Conservation (phyloP, 176 grass and related monocot species). For the Oryza glumipatula region DNA sequence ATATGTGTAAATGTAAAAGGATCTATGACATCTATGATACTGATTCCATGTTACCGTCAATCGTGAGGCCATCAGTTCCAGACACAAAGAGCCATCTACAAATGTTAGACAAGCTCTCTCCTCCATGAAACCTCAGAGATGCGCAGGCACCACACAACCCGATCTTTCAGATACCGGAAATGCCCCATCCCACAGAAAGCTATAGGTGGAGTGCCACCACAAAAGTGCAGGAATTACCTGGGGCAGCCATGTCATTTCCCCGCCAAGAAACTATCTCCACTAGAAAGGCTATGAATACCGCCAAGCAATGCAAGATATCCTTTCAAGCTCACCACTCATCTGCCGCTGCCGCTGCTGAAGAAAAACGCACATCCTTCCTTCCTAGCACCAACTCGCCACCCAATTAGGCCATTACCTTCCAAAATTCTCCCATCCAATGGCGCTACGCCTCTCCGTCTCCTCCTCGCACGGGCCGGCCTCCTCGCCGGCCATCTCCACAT, state of each 20-base stretch:
- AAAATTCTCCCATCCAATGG: constrained; percentile 62
- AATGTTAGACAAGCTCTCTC: background rate
- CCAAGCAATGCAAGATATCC: constrained; percentile 38
- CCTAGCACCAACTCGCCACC: constrained; percentile 8
- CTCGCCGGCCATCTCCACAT: constrained; percentile 60
- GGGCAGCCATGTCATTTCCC: constrained; percentile 38
- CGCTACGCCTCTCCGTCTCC: constrained; percentile 66
- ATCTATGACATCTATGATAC: constrained; percentile 32
- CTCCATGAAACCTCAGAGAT: background rate
- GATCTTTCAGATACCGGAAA: background rate
- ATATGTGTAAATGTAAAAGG: background rate
- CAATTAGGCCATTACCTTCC: constrained; percentile 15
- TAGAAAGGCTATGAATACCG: constrained; percentile 31
- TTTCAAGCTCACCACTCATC: constrained; percentile 48
- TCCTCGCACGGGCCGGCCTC: constrained; percentile 55
- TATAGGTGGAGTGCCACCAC: constrained; percentile 15
- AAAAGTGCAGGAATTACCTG: background rate
- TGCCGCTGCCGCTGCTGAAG: background rate
- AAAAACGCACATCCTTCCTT: constrained; percentile 1
- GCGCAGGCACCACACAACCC: constrained; percentile 32
- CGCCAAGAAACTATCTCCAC: background rate
- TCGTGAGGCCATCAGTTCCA: background rate
- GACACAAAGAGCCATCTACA: background rate
- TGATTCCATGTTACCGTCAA: constrained; percentile 23
- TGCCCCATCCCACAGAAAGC: background rate